Conservation (phyloP, 805 yeast genomes). For the Myxozyma kluyveri region DNA sequence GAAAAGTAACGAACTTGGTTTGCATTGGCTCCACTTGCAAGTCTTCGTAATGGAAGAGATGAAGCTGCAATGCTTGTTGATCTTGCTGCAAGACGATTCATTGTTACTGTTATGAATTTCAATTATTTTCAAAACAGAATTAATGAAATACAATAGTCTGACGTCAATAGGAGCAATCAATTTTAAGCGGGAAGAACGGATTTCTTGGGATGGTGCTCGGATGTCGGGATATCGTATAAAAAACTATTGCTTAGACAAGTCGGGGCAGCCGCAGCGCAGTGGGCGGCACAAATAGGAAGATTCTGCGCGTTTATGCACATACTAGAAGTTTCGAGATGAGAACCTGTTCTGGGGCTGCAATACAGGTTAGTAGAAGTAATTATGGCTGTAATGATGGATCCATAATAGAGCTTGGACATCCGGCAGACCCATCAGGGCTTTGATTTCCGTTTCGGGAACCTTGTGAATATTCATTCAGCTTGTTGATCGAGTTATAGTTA, state of each 20-base stretch:
- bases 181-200: not conserved
- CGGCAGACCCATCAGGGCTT: not conserved
- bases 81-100: conserved; percentile 24
- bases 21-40: conserved; percentile 4
- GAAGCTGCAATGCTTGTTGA: conserved; percentile 9
- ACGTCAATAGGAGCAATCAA: not conserved
- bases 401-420: too few species aligned
- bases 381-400: too few species aligned
- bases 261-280: too few species aligned
- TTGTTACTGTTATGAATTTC: not conserved
- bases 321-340: conserved; percentile 27
- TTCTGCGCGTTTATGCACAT: too few species aligned
- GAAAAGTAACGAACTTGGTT: conserved; percentile 19
- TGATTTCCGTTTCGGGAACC: not conserved
- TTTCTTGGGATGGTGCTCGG: too few species aligned
- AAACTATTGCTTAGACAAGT: too few species aligned
- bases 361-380: too few species aligned
- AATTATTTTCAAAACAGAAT: not conserved
- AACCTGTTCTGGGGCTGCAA: too few species aligned
- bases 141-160: not conserved
- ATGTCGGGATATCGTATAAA: too few species aligned
- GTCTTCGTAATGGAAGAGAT: conserved; percentile 2
- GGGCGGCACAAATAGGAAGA: too few species aligned
- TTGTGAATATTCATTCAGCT: not conserved
- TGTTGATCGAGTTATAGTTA: too few species aligned